Percentiles rank a stretch among this genome's conserved stretches.
phyloP scores from a whole-genome alignment of 1,139 yeast species.

The Dujonia santamariae region DNA sequence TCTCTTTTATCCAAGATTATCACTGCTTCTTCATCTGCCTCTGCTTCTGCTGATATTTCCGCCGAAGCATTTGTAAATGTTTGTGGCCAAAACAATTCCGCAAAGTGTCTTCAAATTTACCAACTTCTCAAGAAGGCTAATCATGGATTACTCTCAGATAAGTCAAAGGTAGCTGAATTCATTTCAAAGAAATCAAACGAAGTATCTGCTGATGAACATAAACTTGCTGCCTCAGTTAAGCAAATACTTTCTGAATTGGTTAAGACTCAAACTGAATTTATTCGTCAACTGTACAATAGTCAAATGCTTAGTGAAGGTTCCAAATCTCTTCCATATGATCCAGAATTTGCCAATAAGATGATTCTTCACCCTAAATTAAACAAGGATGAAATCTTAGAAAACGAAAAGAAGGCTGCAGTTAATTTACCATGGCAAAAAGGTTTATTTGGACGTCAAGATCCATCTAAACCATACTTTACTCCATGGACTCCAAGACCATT shows the following conservation, averaged over 20 bases:
- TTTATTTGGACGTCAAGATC: slow-evolving; percentile 75
- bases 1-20: slow-evolving; percentile 44
- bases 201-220: slow-evolving; percentile 34
- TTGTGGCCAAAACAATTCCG: slow-evolving; percentile 22
- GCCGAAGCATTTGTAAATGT: slow-evolving; percentile 18
- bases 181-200: slow-evolving; percentile 37
- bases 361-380: slow-evolving; percentile 46
- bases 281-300: slow-evolving; percentile 36
- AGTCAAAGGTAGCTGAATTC: slow-evolving; percentile 18
- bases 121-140: slow-evolving; percentile 24
- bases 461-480: slow-evolving; percentile 80
- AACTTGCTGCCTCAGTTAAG: slow-evolving; percentile 46
- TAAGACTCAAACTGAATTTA: slow-evolving; percentile 46
- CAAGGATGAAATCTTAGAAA: slow-evolving; percentile 53
- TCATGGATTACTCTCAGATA: slow-evolving; percentile 23
- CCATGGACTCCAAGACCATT: slow-evolving; percentile 97
- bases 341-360: slow-evolving; percentile 57
- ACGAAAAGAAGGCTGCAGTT: slow-evolving; percentile 49
- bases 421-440: slow-evolving; percentile 73
- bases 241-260: slow-evolving; percentile 55
- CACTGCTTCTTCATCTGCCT: slow-evolving; percentile 11
- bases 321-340: slow-evolving; percentile 42
- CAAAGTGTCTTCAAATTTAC: slow-evolving; percentile 32
- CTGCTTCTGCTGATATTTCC: slow-evolving; percentile 22
- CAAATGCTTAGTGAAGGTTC: slow-evolving; percentile 27